A percentile compares a stretch with the other conserved stretches of the same genome.
These are phyloP conservation scores for Fraxinus americana DNA, from an alignment of 257 asterid genomes.

Conservation along the genomic window DNA sequence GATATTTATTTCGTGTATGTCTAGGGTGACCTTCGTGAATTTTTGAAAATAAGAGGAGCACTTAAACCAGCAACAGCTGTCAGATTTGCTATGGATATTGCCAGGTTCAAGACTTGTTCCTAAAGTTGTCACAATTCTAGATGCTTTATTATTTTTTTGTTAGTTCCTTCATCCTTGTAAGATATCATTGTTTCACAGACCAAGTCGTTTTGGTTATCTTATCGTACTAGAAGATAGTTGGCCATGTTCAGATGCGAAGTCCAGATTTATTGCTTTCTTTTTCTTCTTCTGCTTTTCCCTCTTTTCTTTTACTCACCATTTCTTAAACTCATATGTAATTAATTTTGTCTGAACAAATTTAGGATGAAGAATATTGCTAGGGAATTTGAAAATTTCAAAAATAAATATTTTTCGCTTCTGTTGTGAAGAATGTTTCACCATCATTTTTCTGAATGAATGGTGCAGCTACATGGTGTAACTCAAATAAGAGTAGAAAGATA, in stretches of 20 bases:
- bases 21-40: constrained; percentile 87
- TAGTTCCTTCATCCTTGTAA: constrained; percentile 10
- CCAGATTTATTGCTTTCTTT: neutral
- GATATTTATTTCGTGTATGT: constrained; percentile 13
- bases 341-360: constrained; percentile 2
- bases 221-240: neutral
- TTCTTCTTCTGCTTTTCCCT: neutral
- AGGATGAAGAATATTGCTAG: neutral
- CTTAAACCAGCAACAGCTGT: constrained; percentile 87
- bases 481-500: neutral
- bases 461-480: neutral
- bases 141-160: neutral
- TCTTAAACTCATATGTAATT: neutral
- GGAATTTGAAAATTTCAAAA: neutral
- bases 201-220: neutral
- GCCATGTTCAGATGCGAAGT: neutral
- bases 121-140: neutral
- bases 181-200: neutral
- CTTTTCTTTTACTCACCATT: neutral
- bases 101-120: constrained; percentile 55
- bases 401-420: neutral
- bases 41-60: constrained; percentile 63
- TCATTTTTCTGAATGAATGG: neutral
- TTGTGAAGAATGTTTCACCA: neutral
- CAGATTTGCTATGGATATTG: constrained; percentile 93